Conservation (phyloP, 108 stramenopile genomes). For the Cyclotella cryptica region DNA sequence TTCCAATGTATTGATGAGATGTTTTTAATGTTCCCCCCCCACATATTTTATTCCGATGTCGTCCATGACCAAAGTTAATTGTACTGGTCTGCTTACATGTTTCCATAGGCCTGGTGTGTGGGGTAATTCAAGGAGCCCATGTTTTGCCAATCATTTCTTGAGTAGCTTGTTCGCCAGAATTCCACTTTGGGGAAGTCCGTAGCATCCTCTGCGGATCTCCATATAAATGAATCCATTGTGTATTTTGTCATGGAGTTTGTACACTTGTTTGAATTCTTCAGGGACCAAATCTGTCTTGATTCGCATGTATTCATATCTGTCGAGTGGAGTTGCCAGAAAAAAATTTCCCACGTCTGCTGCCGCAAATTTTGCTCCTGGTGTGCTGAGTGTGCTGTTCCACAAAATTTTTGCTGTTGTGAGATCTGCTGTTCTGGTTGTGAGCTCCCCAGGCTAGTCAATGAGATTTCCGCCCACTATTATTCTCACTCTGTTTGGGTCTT, state of each 20-base stretch:
- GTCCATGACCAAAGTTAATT: slow-evolving; percentile 17
- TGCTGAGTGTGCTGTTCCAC: slow-evolving; percentile 45
- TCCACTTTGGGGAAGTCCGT: slow-evolving; percentile 27
- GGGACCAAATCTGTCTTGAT: slow-evolving; percentile 9
- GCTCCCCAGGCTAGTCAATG: slow-evolving; percentile 34
- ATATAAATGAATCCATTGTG: slow-evolving; percentile 16
- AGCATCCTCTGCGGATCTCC: slow-evolving; percentile 17
- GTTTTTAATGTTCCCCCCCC: slow-evolving; percentile 8
- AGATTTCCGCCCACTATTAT: slow-evolving; percentile 41
- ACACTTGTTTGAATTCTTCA: slow-evolving; percentile 4
- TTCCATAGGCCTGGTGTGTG: slow-evolving; percentile 26
- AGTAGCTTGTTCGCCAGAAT: slow-evolving; percentile 30
- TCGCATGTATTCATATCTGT: slow-evolving; percentile 52
- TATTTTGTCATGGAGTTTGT: slow-evolving; percentile 11
- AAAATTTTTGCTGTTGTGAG: slow-evolving; percentile 38
- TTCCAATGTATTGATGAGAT: slow-evolving; percentile 6
- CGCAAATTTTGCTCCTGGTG: slow-evolving; percentile 4
- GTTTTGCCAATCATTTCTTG: background rate
- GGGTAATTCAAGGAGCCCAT: slow-evolving; percentile 19
- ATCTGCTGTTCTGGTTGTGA: slow-evolving; percentile 33
- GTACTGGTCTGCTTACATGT: slow-evolving; percentile 4
- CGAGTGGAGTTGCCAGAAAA: slow-evolving; percentile 43
- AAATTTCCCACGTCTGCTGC: slow-evolving; percentile 45
- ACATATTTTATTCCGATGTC: slow-evolving; percentile 46
- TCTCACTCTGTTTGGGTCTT: slow-evolving; percentile 31